phyloP scores from a whole-genome alignment of 352 stramenopile species.

The Globisporangium recalcitrans region DNA sequence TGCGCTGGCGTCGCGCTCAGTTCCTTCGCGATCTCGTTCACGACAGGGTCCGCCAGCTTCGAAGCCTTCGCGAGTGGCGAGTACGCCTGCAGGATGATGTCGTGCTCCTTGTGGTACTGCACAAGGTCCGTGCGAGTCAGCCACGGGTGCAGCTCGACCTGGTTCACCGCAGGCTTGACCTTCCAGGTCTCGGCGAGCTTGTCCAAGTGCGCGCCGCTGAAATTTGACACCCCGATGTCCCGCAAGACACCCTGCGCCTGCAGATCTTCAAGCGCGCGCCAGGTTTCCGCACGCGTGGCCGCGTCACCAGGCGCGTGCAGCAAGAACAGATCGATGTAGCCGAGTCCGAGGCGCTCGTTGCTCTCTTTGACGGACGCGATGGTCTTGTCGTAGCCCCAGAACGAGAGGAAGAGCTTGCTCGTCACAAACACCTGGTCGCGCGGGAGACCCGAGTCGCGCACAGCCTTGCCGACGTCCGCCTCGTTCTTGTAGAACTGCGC shows the following conservation, averaged over 20 bases:
- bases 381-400: conserved; percentile 68
- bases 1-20: conserved; percentile 31
- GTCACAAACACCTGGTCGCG: conserved; percentile 81
- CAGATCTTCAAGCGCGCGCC: conserved; percentile 47
- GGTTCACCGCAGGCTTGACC: conserved; percentile 73
- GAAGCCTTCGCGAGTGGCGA: conserved; percentile 32
- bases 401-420: conserved; percentile 57
- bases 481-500: conserved; percentile 89
- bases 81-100: conserved; percentile 53
- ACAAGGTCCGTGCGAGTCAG: conserved; percentile 50
- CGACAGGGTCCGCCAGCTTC: conserved; percentile 21
- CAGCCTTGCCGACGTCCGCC: conserved; percentile 65
- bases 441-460: conserved; percentile 64
- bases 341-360: conserved; percentile 52
- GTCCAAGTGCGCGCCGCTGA: conserved; percentile 69
- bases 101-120: conserved; percentile 44
- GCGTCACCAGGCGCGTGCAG: conserved; percentile 56
- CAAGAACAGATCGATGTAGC: conserved; percentile 79
- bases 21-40: conserved; percentile 31
- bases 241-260: conserved; percentile 50
- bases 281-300: conserved; percentile 35
- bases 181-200: conserved; percentile 56
- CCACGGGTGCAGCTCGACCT: conserved; percentile 79
- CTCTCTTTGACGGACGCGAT: conserved; percentile 40
- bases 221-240: conserved; percentile 91